phyloP scores from a whole-genome alignment of 1,139 yeast species.

The Sugiyamaella xylanicola region DNA sequence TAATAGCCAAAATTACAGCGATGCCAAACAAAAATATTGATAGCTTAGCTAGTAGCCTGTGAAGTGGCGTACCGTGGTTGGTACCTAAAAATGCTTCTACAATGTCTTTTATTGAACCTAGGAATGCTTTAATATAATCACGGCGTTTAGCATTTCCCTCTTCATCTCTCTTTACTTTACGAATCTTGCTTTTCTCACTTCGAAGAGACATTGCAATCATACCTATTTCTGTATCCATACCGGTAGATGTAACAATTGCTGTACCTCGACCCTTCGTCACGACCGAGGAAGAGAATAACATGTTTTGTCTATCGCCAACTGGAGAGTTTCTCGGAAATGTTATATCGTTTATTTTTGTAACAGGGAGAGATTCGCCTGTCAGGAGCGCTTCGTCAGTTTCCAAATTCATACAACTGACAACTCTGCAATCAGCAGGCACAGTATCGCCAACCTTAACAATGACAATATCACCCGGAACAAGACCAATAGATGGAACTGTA shows the following conservation, averaged over 20 bases:
- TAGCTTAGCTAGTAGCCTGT: conserved; percentile 64
- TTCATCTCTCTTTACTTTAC: conserved; percentile 43
- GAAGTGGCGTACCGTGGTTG: conserved; percentile 76
- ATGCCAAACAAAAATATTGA: conserved; percentile 68
- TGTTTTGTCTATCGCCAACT: conserved; percentile 74
- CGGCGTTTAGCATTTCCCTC: conserved; percentile 45
- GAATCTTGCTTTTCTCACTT: conserved; percentile 37
- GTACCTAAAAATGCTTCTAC: conserved; percentile 73
- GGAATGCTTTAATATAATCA: conserved; percentile 55
- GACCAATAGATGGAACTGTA: conserved; percentile 64
- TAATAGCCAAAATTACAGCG: conserved; percentile 75
- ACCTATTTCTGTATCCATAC: conserved; percentile 75
- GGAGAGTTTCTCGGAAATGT: conserved; percentile 55
- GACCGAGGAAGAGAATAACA: conserved; percentile 71
- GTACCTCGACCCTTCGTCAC: conserved; percentile 78
- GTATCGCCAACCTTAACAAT: conserved; percentile 73
- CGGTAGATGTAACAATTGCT: conserved; percentile 68
- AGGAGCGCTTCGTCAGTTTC: conserved; percentile 81
- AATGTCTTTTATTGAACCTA: conserved; percentile 52
- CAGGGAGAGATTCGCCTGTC: conserved; percentile 81
- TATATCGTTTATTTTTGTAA: conserved; percentile 54
- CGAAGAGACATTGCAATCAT: conserved; percentile 68
- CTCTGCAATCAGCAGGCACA: conserved; percentile 73
- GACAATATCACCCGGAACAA: conserved; percentile 78
- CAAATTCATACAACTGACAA: conserved; percentile 62